Percentiles rank a stretch among this genome's conserved stretches.
Conservation (phyloP, 768 basidiomycete genomes). For the Podaxis sp. region DNA sequence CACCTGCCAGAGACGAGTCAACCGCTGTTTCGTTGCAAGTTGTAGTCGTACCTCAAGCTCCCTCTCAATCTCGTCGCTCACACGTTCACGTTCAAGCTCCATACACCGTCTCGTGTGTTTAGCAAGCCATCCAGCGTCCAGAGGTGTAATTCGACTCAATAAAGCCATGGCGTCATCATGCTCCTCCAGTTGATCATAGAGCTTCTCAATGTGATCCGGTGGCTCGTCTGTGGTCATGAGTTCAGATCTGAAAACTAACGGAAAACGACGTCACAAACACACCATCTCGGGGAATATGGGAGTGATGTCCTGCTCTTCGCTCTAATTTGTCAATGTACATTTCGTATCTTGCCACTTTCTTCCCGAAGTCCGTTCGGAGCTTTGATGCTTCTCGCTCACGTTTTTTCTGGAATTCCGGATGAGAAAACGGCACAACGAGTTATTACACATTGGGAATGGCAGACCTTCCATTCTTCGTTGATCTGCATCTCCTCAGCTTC, state of each 20-base stretch:
- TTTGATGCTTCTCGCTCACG: conserved; percentile 60
- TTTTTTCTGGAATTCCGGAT: conserved; percentile 40
- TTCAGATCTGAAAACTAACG: conserved; percentile 2
- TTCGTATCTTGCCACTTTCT: conserved; percentile 50
- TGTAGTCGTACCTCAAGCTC: conserved; percentile 63
- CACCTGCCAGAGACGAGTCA: conserved; percentile 31
- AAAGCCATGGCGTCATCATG: conserved; percentile 41
- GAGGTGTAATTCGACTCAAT: conserved; percentile 38
- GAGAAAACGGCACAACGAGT: background rate
- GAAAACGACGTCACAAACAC: conserved; percentile 16
- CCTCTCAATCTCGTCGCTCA: conserved; percentile 62
- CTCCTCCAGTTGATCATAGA: conserved; percentile 69
- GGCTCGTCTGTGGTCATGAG: conserved; percentile 31
- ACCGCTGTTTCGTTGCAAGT: background rate
- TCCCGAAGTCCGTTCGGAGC: conserved; percentile 57
- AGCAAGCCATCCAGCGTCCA: conserved; percentile 66
- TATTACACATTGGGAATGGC: conserved; percentile 18
- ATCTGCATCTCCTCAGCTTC: conserved; percentile 65
- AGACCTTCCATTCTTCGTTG: conserved; percentile 72
- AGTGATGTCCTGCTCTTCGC: conserved; percentile 49
- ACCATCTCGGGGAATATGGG: conserved; percentile 43
- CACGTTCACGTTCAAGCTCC: conserved; percentile 47
- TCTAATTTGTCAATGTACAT: conserved; percentile 69
- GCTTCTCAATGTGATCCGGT: conserved; percentile 50
- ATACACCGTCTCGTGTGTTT: conserved; percentile 48